These are phyloP conservation scores for Eragrostis tef DNA, from an alignment of 202 grass and related monocot species.

Conservation along the genomic window DNA sequence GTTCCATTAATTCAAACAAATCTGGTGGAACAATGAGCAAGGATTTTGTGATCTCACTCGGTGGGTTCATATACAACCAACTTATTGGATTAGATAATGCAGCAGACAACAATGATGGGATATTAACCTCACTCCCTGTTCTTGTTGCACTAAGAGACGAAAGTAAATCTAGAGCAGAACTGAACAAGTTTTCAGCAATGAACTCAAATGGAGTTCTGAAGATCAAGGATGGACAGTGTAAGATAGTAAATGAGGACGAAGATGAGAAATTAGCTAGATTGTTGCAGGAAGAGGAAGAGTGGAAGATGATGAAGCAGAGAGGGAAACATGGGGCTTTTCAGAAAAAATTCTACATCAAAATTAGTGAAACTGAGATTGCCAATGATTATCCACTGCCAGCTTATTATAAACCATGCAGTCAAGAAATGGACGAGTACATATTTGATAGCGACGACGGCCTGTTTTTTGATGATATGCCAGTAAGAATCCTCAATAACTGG, in stretches of 20 bases:
- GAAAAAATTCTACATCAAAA: conserved; percentile 79
- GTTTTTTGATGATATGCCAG: conserved; percentile 60
- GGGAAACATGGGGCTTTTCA: conserved; percentile 38
- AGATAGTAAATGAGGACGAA: conserved; percentile 39
- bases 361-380: conserved; percentile 71
- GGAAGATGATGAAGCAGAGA: conserved; percentile 52
- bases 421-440: conserved; percentile 78
- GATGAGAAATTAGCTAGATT: conserved; percentile 73
- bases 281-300: conserved; percentile 67
- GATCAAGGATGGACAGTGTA: conserved; percentile 50
- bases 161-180: conserved; percentile 50
- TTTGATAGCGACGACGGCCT: conserved; percentile 51
- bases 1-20: conserved; percentile 61
- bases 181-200: conserved; percentile 15
- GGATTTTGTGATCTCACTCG: conserved; percentile 65
- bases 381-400: conserved; percentile 70
- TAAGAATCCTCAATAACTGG: conserved; percentile 77
- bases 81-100: conserved; percentile 58
- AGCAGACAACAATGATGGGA: conserved; percentile 37
- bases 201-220: conserved; percentile 52
- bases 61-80: conserved; percentile 68
- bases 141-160: conserved; percentile 66
- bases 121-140: conserved; percentile 45
- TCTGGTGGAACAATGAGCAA: conserved; percentile 52
- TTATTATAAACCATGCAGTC: conserved; percentile 61